Base-by-base conservation (phyloP, 2,329 filamentous ascomycete species). In the Aspergillus phoenicis region DNA sequence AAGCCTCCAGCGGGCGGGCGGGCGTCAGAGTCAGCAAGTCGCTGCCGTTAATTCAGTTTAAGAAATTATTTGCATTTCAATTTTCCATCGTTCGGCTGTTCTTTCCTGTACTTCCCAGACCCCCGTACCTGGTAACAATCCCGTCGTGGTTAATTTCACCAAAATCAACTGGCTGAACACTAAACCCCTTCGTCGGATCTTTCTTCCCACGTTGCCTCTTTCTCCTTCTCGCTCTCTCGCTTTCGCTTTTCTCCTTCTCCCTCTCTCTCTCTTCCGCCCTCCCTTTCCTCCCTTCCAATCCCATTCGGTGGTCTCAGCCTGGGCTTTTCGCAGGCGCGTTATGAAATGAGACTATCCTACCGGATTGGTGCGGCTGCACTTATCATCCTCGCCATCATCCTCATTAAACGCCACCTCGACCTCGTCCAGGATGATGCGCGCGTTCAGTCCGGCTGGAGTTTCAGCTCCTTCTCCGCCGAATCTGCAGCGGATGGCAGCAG, bases 341-440 rank as follows among this genome's bases (percentile, higher is more conserved):
- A 67, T 67, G 63, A 65, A 36, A 70, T 69, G 67, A 68, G 73
- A 63, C 57, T 67, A 49, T 67, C 68, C 41, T 58, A 62, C 67
- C 66, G 71, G 67, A 64, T 71, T 62, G 63, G 71, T 61, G 60
- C 68, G 59, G 68, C 70, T 57, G 69, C 66, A 63, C 68, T 75
- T 52, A 68, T 75, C 55, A 65, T 74, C 64, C 36, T 73, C 60
- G 55, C 66, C 57, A 61, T 75, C 41, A 33, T 73, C 62, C 61
- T 75, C 24, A 59, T 75, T 58, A 70, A 68, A 55, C 68, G 70
- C 60, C 67, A 67, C 33, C 51, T 71, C 54, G 62, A 66, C 47
- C 38, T 62, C 52, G 48, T 64, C 38, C 59, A 64, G 56, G 60
- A 68, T 53, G 58, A 59, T 43, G 61, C 64, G 52, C 62, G 57